Evolutionary conservation across 78 protist species (phyloP), one percentile per base, ranked within the genome.

Genomic region (Dictyostelium brefeldianum): DNA sequence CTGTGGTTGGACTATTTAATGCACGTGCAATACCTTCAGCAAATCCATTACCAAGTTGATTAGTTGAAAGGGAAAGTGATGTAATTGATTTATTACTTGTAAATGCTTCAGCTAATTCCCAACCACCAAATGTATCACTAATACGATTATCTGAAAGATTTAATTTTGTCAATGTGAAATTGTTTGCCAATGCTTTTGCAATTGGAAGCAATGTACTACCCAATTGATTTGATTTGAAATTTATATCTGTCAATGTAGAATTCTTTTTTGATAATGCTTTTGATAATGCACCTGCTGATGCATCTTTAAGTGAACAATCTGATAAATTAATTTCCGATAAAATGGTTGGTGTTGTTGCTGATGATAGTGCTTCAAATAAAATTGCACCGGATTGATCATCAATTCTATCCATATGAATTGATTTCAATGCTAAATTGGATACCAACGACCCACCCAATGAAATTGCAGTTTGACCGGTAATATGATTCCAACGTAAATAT

Each of bases 91-190:
- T 36, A 59, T 87, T 87, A 1, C 5, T 15, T 14, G 20, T 5
- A 1, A 87, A 25, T 9, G 92, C 48, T 14, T 74, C 67, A 3
- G 80, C 92, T 12, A 87, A 50, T 17, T 47, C 78, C 73, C 73
- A 65, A 20, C 29, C 46, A 18, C 92, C 92, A 43, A 29, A 25
- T 4, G 27, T 41, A 77, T 87, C 92, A 18, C 36, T 25, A 46
- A 87, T 87, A 29, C 92, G 36, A 50, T 87, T 87, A 81, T 87
- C 92, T 4, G 92, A 54, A 14, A 87, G 78, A 43, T 74, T 77
- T 31, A 87, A 56, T 77, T 57, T 54, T 1, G 92, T 87, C 17
- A 87, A 14, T 8, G 77, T 47, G 8, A 67, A 50, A 41, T 77
- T 77, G 0, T 20, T n/a, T 46, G 12, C 80, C 12, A 74, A 25